Base-by-base conservation (phyloP, 805 yeast species). In the Lachancea meyersii region DNA sequence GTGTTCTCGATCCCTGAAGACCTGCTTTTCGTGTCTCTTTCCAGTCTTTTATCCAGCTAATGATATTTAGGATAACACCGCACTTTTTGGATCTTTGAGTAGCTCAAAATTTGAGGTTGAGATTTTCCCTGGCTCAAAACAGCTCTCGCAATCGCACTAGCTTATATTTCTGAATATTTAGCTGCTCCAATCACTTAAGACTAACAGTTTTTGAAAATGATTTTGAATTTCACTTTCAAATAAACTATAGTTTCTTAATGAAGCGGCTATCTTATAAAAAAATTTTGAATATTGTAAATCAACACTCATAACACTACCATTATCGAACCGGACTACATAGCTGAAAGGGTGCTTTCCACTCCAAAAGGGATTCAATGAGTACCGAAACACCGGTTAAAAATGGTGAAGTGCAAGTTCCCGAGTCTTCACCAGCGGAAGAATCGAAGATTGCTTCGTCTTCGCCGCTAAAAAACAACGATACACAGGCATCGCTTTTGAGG, bases 391-490 rank as follows among this genome's bases (percentile, higher is more conserved):
- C 44, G 19, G 37, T 11, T n/a, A 30, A 37, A 26, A 23, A 23
- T 24, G 36, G 26, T 13, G 40, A 43, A 10, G 60, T 76, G 3
- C 78, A 75, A 47, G 77, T 75, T 4, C 78, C 76, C 2, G 72
- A 68, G 43, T 73, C 79, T 1, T 73, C 79, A 1, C 77, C 75
- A 9, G 52, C 60, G 13, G 45, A 47, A 4, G 39, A 42, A 3
- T 13, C 39, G 27, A 48, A 42, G 21, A 32, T 47, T n/a, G 41
- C 50, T 19, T 55, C 64, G 1, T 57, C 66, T 11, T 62, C 64
- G 9, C 65, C 57, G 20, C 41, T 60, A 26, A 54, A 58, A 14
- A 41, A 28, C 23, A 39, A 46, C 22, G 35, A 35, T 2, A 22
- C 48, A n/a, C 36, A 45, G 17, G 45, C 50, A 19, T 40, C 55